A percentile compares a stretch with the other conserved stretches of the same genome.
These are phyloP conservation scores for Dothiorella sarmentorum DNA, from an alignment of 2,329 filamentous ascomycete genomes.

Conservation along the genomic window DNA sequence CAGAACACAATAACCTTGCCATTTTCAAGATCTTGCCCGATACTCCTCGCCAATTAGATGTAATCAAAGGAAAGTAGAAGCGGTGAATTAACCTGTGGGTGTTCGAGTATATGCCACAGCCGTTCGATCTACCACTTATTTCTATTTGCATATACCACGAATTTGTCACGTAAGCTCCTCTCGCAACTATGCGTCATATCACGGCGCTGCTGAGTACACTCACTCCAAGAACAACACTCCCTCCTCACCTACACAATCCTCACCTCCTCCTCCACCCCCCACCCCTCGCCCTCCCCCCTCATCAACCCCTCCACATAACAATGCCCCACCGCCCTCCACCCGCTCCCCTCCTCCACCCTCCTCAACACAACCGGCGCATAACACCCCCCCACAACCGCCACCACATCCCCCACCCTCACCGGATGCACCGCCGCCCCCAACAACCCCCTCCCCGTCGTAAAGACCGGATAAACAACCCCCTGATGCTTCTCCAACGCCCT, in stretches of 20 bases:
- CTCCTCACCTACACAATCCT: background rate
- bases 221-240: too few relatives aligned
- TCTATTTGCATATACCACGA: too few relatives aligned
- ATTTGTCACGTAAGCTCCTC: too few relatives aligned
- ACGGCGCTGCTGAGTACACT: too few relatives aligned
- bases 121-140: too few relatives aligned
- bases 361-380: conserved; percentile 17
- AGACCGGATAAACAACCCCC: background rate
- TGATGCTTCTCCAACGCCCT: background rate
- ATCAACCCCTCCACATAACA: conserved; percentile 17
- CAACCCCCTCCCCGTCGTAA: background rate
- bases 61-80: too few relatives aligned
- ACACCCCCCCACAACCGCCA: conserved; percentile 20
- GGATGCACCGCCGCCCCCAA: background rate
- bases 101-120: too few relatives aligned
- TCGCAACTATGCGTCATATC: too few relatives aligned
- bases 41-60: too few relatives aligned
- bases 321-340: conserved; percentile 24
- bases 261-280: background rate
- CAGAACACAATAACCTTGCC: too few relatives aligned
- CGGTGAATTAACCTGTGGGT: too few relatives aligned
- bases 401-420: background rate
- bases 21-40: too few relatives aligned
- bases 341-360: conserved; percentile 22
- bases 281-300: background rate